Conservation (phyloP, 2,329 filamentous ascomycete species). For the Paracoccidioides lutzii region DNA sequence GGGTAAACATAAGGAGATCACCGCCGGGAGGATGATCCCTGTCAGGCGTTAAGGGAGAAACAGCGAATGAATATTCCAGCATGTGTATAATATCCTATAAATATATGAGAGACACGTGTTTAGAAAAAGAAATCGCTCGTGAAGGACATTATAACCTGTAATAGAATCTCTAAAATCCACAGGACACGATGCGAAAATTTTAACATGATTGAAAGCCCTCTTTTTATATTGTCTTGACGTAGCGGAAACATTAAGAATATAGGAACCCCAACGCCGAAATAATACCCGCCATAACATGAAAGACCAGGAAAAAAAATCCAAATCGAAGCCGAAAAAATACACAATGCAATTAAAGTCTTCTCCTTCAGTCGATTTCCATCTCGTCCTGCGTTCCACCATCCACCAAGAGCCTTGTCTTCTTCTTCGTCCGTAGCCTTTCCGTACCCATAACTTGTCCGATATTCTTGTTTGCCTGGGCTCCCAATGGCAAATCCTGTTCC, state of each 20-base stretch:
- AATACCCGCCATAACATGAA: constrained; percentile 1
- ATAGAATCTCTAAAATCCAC: not conserved
- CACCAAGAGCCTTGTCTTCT: constrained; percentile 32
- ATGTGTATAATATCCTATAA: too few species aligned
- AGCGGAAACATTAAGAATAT: not conserved
- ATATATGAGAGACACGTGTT: not conserved
- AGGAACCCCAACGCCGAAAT: not conserved
- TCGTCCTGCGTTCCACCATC: constrained; percentile 34
- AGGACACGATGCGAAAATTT: not conserved
- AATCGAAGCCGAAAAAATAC: not conserved
- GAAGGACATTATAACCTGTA: not conserved
- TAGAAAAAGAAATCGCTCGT: not conserved
- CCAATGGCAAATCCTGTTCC: constrained; percentile 29
- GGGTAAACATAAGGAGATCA: too few species aligned
- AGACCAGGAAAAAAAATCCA: not conserved
- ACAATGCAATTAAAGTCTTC: not conserved
- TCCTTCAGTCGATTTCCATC: constrained; percentile 35
- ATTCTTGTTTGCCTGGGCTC: constrained; percentile 27
- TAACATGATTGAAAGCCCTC: not conserved
- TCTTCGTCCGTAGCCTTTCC: constrained; percentile 31
- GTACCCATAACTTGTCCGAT: constrained; percentile 27
- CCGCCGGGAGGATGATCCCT: too few species aligned
- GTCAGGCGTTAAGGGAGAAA: too few species aligned
- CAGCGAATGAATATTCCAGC: too few species aligned
- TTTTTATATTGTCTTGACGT: not conserved